These are phyloP conservation scores for Termitomyces sp. DNA, from an alignment of 768 basidiomycete genomes.

Conservation along the genomic window DNA sequence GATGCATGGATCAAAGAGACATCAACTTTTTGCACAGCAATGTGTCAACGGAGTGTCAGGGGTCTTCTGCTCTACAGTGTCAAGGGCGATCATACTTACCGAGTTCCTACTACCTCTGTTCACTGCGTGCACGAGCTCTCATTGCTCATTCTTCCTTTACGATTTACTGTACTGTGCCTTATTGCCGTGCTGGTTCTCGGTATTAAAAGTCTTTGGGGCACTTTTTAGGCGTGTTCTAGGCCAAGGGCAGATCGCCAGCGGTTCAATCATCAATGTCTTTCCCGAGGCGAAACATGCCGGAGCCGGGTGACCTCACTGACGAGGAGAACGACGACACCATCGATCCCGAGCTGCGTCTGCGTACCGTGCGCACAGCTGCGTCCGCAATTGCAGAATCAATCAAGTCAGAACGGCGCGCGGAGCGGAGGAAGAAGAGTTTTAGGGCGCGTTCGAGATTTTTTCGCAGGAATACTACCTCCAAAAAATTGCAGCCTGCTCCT, in stretches of 20 bases:
- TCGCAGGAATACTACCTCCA: conserved; percentile 37
- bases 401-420: conserved; percentile 66
- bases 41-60: background rate
- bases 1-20: background rate
- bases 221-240: conserved; percentile 7
- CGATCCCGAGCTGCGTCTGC: conserved; percentile 82
- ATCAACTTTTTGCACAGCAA: background rate
- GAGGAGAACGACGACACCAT: conserved; percentile 63
- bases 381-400: conserved; percentile 87
- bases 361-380: conserved; percentile 90
- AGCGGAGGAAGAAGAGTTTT: conserved; percentile 49
- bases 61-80: background rate
- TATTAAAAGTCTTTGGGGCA: conserved; percentile 7
- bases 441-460: conserved; percentile 57
- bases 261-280: conserved; percentile 24
- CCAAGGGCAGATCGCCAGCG: conserved; percentile 9
- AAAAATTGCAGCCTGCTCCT: conserved; percentile 33
- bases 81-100: background rate
- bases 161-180: conserved; percentile 3
- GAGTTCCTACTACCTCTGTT: background rate
- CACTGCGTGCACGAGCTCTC: background rate
- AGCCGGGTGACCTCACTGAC: conserved; percentile 39
- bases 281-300: conserved; percentile 34
- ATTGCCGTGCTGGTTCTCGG: conserved; percentile 20
- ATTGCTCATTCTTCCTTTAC: conserved; percentile 9